Evolutionary conservation across 2,329 filamentous ascomycete genomes (phyloP).

Genomic region (Exutisphaerella laricina): DNA sequence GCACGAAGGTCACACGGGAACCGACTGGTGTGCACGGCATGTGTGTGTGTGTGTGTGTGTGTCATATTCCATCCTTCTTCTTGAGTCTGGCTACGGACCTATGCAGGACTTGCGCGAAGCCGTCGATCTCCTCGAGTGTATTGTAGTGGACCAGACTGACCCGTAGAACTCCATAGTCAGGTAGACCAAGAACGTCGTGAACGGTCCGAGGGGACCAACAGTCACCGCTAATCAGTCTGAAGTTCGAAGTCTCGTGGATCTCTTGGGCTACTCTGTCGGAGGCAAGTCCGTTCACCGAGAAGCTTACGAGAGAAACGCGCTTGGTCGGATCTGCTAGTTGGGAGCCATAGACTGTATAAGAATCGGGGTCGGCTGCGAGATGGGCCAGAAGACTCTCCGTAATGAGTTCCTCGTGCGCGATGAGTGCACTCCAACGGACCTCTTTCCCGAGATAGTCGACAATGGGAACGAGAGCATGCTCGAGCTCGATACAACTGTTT

Average conservation of each 20-base stretch:
- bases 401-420: constrained; percentile 4
- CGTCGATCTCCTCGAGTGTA: constrained; percentile 4
- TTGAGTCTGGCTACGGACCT: constrained; percentile 4
- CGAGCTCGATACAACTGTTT: constrained; percentile 7
- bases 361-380: constrained; percentile 1
- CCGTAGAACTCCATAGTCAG: constrained; percentile 4
- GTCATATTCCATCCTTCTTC: too few relatives aligned
- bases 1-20: too few relatives aligned
- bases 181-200: constrained; percentile 5
- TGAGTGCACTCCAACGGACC: constrained; percentile 5
- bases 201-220: constrained; percentile 9
- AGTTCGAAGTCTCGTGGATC: constrained; percentile 7
- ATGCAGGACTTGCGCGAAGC: constrained; percentile 3
- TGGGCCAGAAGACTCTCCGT: constrained; percentile 4
- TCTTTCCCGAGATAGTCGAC: neutral
- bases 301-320: constrained; percentile 7
- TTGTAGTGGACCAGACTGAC: constrained; percentile 9
- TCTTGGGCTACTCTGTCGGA: constrained; percentile 3
- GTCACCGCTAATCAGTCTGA: constrained; percentile 6
- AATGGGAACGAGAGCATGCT: constrained; percentile 4
- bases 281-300: constrained; percentile 3
- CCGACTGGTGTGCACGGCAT: too few relatives aligned
- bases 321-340: constrained; percentile 3
- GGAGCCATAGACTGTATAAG: constrained; percentile 4
- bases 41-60: too few relatives aligned